A percentile compares a stretch with the other conserved stretches of the same genome.
Conservation (phyloP, 306 rosid genomes). For the Spatholobus suberectus region DNA sequence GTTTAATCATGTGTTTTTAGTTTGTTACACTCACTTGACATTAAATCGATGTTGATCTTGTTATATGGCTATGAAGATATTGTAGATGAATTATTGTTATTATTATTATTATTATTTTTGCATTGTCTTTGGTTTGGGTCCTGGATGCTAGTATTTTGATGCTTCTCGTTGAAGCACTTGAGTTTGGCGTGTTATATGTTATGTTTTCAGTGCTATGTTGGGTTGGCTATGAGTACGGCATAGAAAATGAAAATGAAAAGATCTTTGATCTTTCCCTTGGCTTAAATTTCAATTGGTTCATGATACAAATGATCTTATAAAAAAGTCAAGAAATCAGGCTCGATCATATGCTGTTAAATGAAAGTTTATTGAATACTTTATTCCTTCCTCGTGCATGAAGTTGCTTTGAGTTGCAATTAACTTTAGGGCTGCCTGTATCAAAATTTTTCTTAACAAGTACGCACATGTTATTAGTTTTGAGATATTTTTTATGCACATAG, state of each 20-base stretch:
- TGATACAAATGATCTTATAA: constrained; percentile 2
- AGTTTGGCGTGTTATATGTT: neutral
- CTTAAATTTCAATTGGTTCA: neutral
- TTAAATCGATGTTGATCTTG: constrained; percentile 24
- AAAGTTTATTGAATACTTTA: constrained; percentile 23
- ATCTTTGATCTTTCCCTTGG: neutral
- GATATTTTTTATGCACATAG: neutral
- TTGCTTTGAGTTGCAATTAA: constrained; percentile 12
- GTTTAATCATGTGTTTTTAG: neutral
- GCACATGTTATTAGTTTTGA: neutral
- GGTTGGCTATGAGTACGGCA: neutral
- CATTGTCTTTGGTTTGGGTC: neutral
- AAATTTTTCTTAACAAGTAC: constrained; percentile 3
- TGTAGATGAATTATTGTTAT: too few species aligned
- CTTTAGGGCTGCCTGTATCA: constrained; percentile 13
- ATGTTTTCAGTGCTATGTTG: constrained; percentile 3
- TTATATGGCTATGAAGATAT: neutral
- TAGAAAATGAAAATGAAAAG: neutral
- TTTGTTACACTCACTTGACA: neutral
- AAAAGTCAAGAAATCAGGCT: neutral
- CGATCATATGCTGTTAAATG: neutral
- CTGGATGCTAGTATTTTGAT: constrained; percentile 2
- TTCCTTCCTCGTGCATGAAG: constrained; percentile 35
- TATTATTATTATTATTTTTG: too few species aligned
- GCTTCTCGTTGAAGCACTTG: constrained; percentile 17